A percentile compares a stretch with the other conserved stretches of the same genome.
Evolutionary conservation across 2,329 filamentous ascomycete genomes (phyloP).

Genomic region (Delphinella strobiligena): DNA sequence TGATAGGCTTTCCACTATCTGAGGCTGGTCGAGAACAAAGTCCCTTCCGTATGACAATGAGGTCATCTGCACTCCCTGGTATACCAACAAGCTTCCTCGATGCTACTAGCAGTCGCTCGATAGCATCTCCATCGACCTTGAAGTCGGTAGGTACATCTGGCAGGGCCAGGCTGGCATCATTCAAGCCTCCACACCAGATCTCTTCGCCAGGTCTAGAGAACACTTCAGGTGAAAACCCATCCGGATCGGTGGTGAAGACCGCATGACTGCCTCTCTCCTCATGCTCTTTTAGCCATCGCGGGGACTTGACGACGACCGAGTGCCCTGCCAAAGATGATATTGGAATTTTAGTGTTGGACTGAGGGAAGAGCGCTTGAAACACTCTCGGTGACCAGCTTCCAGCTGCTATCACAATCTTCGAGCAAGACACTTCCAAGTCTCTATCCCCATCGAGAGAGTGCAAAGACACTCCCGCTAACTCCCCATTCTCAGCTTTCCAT

Average conservation of each 20-base stretch:
- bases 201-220: slow-evolving; percentile 56
- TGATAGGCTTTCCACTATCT: slow-evolving; percentile 49
- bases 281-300: slow-evolving; percentile 38
- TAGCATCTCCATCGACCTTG: slow-evolving; percentile 33
- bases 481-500: slow-evolving; percentile 36
- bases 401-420: slow-evolving; percentile 43
- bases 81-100: slow-evolving; percentile 38
- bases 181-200: slow-evolving; percentile 63
- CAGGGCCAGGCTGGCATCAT: slow-evolving; percentile 47
- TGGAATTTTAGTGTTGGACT: slow-evolving; percentile 40
- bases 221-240: slow-evolving; percentile 56
- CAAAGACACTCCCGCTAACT: slow-evolving; percentile 43
- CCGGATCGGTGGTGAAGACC: slow-evolving; percentile 50
- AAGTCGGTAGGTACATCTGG: slow-evolving; percentile 44
- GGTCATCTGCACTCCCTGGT: slow-evolving; percentile 32
- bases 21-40: slow-evolving; percentile 66
- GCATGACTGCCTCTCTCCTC: slow-evolving; percentile 47
- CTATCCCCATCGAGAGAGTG: slow-evolving; percentile 33
- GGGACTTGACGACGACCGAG: slow-evolving; percentile 54
- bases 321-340: slow-evolving; percentile 57
- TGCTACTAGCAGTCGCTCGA: slow-evolving; percentile 39
- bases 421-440: slow-evolving; percentile 20
- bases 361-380: slow-evolving; percentile 53
- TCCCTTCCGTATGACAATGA: slow-evolving; percentile 52
- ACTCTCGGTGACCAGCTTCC: slow-evolving; percentile 61